Evolutionary conservation across 169 alveolate species (phyloP).

Genomic region (Blepharisma undulans): DNA sequence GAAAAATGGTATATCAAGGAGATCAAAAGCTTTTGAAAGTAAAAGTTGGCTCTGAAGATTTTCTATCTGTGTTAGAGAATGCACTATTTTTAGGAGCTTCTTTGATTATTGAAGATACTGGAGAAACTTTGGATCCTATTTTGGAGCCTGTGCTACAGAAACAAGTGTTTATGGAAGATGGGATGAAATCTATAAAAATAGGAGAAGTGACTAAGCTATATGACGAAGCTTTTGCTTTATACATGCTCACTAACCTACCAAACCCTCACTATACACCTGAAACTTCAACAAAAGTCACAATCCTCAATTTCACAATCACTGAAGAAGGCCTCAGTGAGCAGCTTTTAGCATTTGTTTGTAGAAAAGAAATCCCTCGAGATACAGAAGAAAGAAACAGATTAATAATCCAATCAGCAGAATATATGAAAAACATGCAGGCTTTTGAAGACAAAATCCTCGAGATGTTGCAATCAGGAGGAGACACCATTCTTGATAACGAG

Average conservation of each 20-base stretch:
- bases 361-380: conserved; percentile 80
- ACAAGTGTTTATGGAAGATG: conserved; percentile 49
- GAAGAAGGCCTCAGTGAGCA: conserved; percentile 86
- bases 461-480: conserved; percentile 66
- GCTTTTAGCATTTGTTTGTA: conserved; percentile 75
- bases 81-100: conserved; percentile 77
- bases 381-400: conserved; percentile 75
- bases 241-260: conserved; percentile 79
- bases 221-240: conserved; percentile 73
- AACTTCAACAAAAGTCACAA: conserved; percentile 82
- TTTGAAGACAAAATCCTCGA: conserved; percentile 84
- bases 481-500: conserved; percentile 70
- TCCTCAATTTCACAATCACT: conserved; percentile 88
- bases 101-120: conserved; percentile 82
- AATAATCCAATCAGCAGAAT: conserved; percentile 69
- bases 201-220: conserved; percentile 81
- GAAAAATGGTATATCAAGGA: conserved; percentile 52
- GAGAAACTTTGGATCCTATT: conserved; percentile 84
- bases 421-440: conserved; percentile 51
- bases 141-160: conserved; percentile 82
- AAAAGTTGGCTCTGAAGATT: conserved; percentile 55
- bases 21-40: background rate
- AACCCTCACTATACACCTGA: conserved; percentile 90
- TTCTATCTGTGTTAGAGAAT: conserved; percentile 76
- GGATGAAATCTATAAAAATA: conserved; percentile 69